phyloP scores from a whole-genome alignment of 2,329 filamentous ascomycete genomes.

The Aspergillus sp. region DNA sequence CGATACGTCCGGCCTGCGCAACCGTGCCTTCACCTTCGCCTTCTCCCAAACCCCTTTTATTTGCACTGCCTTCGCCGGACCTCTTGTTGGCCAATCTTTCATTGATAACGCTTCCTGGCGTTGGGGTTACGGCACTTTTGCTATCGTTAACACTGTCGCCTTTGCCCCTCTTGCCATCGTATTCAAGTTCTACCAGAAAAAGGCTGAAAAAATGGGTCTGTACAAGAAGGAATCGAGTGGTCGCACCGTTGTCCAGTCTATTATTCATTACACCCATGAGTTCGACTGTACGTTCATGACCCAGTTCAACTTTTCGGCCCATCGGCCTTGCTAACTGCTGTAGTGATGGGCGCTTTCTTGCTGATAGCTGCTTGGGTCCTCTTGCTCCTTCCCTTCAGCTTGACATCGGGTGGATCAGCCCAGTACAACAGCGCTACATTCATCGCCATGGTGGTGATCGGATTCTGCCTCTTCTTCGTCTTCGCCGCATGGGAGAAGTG shows the following conservation, averaged over 20 bases:
- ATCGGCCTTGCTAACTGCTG: background rate
- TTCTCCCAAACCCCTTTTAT: conserved; percentile 62
- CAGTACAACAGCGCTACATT: conserved; percentile 50
- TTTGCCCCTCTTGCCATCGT: conserved; percentile 56
- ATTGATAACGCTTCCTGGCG: conserved; percentile 55
- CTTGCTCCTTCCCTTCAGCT: conserved; percentile 66
- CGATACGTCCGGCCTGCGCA: conserved; percentile 61
- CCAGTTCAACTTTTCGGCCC: conserved; percentile 29
- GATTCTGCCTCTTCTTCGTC: conserved; percentile 51
- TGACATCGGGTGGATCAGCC: conserved; percentile 44
- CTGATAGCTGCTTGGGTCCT: conserved; percentile 62
- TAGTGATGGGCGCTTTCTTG: conserved; percentile 59
- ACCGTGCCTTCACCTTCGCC: conserved; percentile 62
- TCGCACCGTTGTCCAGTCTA: conserved; percentile 48
- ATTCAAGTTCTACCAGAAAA: conserved; percentile 57
- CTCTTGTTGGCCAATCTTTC: conserved; percentile 53
- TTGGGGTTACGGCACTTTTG: conserved; percentile 64
- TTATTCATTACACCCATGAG: conserved; percentile 58
- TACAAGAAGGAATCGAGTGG: conserved; percentile 46
- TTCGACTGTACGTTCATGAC: conserved; percentile 59
- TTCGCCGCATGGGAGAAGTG: conserved; percentile 58
- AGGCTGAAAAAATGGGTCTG: conserved; percentile 57
- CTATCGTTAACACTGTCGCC: conserved; percentile 59
- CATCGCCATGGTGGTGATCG: conserved; percentile 55
- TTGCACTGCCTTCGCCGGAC: conserved; percentile 59